These are phyloP conservation scores for Aureobasidium lini DNA, from an alignment of 2,329 filamentous ascomycete species.

Conservation along the genomic window DNA sequence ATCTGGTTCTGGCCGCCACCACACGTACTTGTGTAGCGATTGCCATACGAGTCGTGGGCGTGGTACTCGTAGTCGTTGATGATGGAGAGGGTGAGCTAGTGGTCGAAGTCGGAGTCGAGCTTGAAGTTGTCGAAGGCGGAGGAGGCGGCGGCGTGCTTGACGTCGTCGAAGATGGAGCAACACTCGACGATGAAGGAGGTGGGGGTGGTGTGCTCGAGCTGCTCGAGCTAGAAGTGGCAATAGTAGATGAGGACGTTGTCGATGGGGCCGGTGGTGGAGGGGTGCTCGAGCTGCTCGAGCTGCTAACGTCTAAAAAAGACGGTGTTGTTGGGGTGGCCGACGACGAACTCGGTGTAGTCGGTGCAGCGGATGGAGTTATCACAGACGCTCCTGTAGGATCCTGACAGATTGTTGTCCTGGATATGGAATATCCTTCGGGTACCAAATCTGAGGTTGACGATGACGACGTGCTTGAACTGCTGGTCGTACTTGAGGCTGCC, in stretches of 20 bases:
- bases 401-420: background rate
- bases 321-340: background rate
- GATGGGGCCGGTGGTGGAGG: background rate
- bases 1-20: background rate
- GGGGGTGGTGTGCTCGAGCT: background rate
- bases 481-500: background rate
- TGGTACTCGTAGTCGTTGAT: background rate
- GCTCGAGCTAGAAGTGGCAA: background rate
- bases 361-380: background rate
- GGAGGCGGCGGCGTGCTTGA: background rate
- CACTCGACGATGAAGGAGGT: background rate
- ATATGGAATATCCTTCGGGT: background rate
- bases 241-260: background rate
- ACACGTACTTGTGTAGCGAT: background rate
- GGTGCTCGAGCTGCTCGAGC: slow-evolving; percentile 1
- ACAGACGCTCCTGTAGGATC: background rate
- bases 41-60: background rate
- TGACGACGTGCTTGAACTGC: background rate
- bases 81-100: background rate
- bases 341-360: background rate
- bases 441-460: slow-evolving; percentile 4
- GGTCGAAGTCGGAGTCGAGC: background rate
- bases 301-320: slow-evolving; percentile 1
- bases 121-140: background rate
- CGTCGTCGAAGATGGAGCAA: background rate